Evolutionary conservation across 2,329 filamentous ascomycete genomes (phyloP).

Genomic region (Talaromyces sp.): DNA sequence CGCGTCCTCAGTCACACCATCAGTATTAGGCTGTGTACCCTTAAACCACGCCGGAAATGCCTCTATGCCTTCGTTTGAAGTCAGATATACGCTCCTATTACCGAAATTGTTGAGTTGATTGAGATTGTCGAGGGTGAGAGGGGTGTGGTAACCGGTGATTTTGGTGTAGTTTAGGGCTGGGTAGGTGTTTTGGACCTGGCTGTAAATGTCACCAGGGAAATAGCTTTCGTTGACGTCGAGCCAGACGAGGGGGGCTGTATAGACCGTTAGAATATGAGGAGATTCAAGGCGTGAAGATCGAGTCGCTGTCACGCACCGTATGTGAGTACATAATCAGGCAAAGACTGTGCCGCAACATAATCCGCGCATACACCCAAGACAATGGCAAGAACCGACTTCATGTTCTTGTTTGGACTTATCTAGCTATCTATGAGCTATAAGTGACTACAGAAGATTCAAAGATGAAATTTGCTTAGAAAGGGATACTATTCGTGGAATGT

Average conservation of each 20-base stretch:
- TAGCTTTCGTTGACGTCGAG: constrained; percentile 49
- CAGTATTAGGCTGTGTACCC: constrained; percentile 53
- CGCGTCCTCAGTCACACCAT: constrained; percentile 51
- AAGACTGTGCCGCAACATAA: constrained; percentile 1
- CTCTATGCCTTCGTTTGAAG: constrained; percentile 48
- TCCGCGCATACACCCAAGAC: neutral
- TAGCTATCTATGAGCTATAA: neutral
- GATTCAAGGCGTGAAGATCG: no score
- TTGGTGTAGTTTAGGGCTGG: constrained; percentile 44
- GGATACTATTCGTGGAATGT: neutral
- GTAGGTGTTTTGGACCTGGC: constrained; percentile 47
- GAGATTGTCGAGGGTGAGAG: constrained; percentile 50
- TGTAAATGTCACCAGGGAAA: constrained; percentile 49
- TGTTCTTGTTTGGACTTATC: neutral
- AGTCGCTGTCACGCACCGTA: constrained; percentile 7
- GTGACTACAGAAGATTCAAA: no score
- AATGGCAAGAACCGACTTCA: constrained; percentile 9
- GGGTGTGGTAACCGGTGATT: constrained; percentile 37
- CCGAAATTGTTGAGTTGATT: constrained; percentile 46
- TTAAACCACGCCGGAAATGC: constrained; percentile 44
- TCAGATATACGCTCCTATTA: constrained; percentile 49
- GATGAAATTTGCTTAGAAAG: neutral
- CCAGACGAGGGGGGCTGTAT: constrained; percentile 49
- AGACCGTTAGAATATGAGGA: neutral
- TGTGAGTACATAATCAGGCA: constrained; percentile 15